Conservation (phyloP, 2,329 filamentous ascomycete species). For the Hypoxylon sp. region DNA sequence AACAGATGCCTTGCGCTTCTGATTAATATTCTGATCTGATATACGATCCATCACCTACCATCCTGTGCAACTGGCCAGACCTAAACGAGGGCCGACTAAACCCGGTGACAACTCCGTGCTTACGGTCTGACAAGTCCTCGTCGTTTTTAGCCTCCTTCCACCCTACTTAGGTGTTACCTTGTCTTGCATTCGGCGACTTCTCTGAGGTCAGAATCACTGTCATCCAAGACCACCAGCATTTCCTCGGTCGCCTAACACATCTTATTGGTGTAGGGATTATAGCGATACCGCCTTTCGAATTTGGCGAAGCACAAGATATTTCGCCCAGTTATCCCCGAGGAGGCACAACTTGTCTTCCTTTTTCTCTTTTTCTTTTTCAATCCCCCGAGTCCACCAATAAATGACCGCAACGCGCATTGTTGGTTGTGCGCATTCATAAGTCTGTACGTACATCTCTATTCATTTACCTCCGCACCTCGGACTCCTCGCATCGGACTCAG, state of each 20-base stretch:
- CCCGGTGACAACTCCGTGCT: constrained; percentile 45
- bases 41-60: constrained; percentile 41
- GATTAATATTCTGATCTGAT: constrained; percentile 45
- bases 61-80: constrained; percentile 46
- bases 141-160: constrained; percentile 43
- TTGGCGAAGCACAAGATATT: constrained; percentile 36
- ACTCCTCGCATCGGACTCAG: constrained; percentile 36
- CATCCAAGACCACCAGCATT: constrained; percentile 42
- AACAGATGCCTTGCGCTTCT: constrained; percentile 25
- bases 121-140: constrained; percentile 46
- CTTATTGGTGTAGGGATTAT: constrained; percentile 43
- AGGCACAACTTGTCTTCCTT: constrained; percentile 34
- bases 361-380: constrained; percentile 22
- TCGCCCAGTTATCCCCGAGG: constrained; percentile 28
- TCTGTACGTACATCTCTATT: constrained; percentile 36
- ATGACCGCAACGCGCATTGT: constrained; percentile 25
- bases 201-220: constrained; percentile 45
- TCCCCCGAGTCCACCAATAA: constrained; percentile 35
- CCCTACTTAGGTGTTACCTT: constrained; percentile 33
- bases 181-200: constrained; percentile 32
- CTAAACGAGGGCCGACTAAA: constrained; percentile 47
- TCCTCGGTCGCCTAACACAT: constrained; percentile 35
- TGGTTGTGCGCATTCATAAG: constrained; percentile 41
- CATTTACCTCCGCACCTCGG: constrained; percentile 40
- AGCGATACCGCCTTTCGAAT: constrained; percentile 43